Conservation (phyloP, 2,329 filamentous ascomycete genomes). For the Bertia moriformis region DNA sequence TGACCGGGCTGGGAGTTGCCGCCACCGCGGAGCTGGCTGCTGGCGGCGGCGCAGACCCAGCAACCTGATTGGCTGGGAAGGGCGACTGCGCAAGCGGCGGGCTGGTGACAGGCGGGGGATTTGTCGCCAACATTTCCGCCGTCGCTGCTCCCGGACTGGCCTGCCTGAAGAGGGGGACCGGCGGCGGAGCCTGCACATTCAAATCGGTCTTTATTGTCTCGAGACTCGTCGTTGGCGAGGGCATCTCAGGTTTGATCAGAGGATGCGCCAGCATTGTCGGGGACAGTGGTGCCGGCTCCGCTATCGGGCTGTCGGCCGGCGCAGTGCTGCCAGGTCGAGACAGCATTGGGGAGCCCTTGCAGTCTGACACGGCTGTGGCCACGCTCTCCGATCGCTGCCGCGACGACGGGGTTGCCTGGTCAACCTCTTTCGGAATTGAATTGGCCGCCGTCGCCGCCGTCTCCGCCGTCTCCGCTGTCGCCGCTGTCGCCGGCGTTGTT, state of each 20-base stretch:
- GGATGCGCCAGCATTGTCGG: too few relatives aligned
- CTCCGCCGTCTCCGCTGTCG: too few relatives aligned
- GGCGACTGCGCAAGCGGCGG: slow-evolving; percentile 32
- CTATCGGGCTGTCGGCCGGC: too few relatives aligned
- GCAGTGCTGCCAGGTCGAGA: neutral
- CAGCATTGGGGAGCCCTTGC: neutral
- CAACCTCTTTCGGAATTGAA: neutral
- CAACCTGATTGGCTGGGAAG: slow-evolving; percentile 19
- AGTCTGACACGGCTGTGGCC: neutral
- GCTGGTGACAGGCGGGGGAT: too few relatives aligned
- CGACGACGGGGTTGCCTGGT: neutral
- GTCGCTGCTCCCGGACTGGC: slow-evolving; percentile 17
- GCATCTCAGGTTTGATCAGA: slow-evolving; percentile 2
- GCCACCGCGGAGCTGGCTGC: slow-evolving; percentile 26
- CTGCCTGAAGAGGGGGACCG: slow-evolving; percentile 32
- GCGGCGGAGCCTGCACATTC: slow-evolving; percentile 41
- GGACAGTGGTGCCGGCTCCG: slow-evolving; percentile 1
- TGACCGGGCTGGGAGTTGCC: slow-evolving; percentile 43
- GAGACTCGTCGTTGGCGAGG: slow-evolving; percentile 6
- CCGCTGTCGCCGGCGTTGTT: too few relatives aligned
- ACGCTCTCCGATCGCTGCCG: too few relatives aligned
- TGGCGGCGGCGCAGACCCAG: slow-evolving; percentile 21
- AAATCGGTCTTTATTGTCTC: slow-evolving; percentile 26
- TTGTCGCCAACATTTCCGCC: slow-evolving; percentile 31
- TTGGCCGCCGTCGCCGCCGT: too few relatives aligned